A percentile compares a stretch with the other conserved stretches of the same genome.
Conservation (phyloP, 495 filamentous ascomycete species). For the Daldinia decipiens region DNA sequence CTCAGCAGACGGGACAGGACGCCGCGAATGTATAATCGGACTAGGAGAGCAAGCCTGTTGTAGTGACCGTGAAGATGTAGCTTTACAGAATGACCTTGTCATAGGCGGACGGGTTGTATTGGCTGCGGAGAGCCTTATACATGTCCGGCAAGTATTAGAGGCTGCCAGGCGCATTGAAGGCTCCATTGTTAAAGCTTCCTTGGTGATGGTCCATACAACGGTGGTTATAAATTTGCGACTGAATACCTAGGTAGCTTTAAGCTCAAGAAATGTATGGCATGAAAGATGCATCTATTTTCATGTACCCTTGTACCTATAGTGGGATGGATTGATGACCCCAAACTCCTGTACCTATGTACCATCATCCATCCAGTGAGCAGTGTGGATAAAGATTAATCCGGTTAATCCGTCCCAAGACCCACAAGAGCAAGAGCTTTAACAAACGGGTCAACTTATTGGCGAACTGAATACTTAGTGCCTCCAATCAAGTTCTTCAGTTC, state of each 20-base stretch:
- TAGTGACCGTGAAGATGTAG: conserved; percentile 23
- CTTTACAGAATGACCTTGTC: conserved; percentile 40
- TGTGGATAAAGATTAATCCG: too few relatives aligned
- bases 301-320: conserved; percentile 7
- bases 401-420: background rate
- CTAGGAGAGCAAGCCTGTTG: conserved; percentile 18
- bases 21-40: conserved; percentile 24
- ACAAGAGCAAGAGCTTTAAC: conserved; percentile 5
- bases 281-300: conserved; percentile 4
- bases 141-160: conserved; percentile 45
- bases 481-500: conserved; percentile 34
- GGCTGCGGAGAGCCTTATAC: conserved; percentile 33
- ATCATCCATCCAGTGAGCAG: too few relatives aligned
- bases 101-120: conserved; percentile 33
- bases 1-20: conserved; percentile 2
- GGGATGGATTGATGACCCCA: too few relatives aligned
- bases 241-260: conserved; percentile 21
- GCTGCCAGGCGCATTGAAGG: conserved; percentile 37
- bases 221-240: conserved; percentile 23
- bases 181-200: conserved; percentile 39
- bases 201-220: conserved; percentile 10
- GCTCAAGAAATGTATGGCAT: background rate
- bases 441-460: background rate
- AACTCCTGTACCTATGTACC: background rate
- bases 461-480: conserved; percentile 6